phyloP scores from a whole-genome alignment of 1,284 basidiomycete genomes.

The Megacollybia platyphylla region DNA sequence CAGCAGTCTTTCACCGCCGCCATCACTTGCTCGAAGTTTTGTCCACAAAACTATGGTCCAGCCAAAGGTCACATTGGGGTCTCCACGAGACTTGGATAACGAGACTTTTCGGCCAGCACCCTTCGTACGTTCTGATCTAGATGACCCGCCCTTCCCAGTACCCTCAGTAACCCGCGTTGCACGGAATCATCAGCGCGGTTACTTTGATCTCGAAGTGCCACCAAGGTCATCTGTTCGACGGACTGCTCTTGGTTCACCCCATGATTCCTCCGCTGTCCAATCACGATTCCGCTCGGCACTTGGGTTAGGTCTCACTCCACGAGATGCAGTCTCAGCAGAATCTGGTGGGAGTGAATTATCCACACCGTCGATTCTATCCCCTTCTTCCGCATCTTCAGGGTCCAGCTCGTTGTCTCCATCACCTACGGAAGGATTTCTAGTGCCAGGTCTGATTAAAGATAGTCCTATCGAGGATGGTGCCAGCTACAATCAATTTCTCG shows the following conservation, averaged over 20 bases:
- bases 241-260: slow-evolving; percentile 10
- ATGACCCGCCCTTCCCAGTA: slow-evolving; percentile 16
- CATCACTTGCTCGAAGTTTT: slow-evolving; percentile 5
- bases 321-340: slow-evolving; percentile 3
- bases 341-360: slow-evolving; percentile 34
- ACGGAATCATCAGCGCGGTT: slow-evolving; percentile 36
- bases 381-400: slow-evolving; percentile 25
- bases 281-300: slow-evolving; percentile 17
- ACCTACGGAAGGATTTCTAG: slow-evolving; percentile 12
- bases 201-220: slow-evolving; percentile 26
- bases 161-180: slow-evolving; percentile 8
- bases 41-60: slow-evolving; percentile 6
- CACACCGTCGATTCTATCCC: slow-evolving; percentile 39
- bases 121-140: slow-evolving; percentile 12
- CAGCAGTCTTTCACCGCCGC: slow-evolving; percentile 7
- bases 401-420: slow-evolving; percentile 19
- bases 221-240: slow-evolving; percentile 10
- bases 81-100: slow-evolving; percentile 24
- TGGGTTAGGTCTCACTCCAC: slow-evolving; percentile 3
- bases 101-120: slow-evolving; percentile 17
- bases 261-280: background rate
- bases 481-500: slow-evolving; percentile 46
- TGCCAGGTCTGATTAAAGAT: slow-evolving; percentile 2
- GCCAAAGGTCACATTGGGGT: slow-evolving; percentile 17
- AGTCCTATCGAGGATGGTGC: background rate